These are phyloP conservation scores for Claviceps fusiformis DNA, from an alignment of 2,329 filamentous ascomycete genomes.

Conservation along the genomic window DNA sequence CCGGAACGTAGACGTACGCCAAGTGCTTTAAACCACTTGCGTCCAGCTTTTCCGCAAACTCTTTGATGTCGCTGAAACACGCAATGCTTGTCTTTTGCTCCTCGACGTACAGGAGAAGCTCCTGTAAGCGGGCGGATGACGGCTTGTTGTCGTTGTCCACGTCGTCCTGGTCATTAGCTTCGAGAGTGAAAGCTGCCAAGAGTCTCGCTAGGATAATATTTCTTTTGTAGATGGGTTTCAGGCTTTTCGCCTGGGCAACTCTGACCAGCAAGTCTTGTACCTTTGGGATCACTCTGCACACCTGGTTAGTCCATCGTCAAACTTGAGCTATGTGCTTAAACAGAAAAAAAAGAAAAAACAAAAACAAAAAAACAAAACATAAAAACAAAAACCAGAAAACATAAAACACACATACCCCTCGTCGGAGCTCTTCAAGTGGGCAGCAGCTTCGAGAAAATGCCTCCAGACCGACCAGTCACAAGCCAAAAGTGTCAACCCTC, in stretches of 20 bases:
- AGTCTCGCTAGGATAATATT: conserved; percentile 26
- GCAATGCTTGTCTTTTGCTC: conserved; percentile 22
- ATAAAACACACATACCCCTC: conserved; percentile 23
- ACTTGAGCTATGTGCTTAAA: neutral
- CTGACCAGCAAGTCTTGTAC: conserved; percentile 19
- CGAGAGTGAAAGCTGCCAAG: conserved; percentile 22
- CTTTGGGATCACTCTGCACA: conserved; percentile 12
- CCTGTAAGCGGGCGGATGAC: conserved; percentile 18
- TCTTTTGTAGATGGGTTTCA: conserved; percentile 26
- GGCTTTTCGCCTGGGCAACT: conserved; percentile 15
- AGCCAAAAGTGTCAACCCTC: conserved; percentile 26
- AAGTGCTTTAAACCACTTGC: conserved; percentile 26
- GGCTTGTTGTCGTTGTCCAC: conserved; percentile 14
- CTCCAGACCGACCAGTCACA: conserved; percentile 31
- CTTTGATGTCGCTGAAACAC: conserved; percentile 34
- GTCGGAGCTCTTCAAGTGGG: conserved; percentile 17
- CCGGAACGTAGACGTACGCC: conserved; percentile 22
- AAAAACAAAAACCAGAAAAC: too few relatives aligned
- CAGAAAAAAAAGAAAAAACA: too few relatives aligned
- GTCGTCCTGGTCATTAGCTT: conserved; percentile 16
- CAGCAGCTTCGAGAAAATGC: conserved; percentile 25
- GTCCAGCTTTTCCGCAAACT: conserved; percentile 28
- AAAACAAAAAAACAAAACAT: too few relatives aligned
- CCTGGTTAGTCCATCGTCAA: conserved; percentile 6
- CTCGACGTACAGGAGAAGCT: conserved; percentile 23